Percentiles rank a stretch among this genome's conserved stretches.
Conservation (phyloP, 2,329 filamentous ascomycete genomes). For the Arthroderma sp. region DNA sequence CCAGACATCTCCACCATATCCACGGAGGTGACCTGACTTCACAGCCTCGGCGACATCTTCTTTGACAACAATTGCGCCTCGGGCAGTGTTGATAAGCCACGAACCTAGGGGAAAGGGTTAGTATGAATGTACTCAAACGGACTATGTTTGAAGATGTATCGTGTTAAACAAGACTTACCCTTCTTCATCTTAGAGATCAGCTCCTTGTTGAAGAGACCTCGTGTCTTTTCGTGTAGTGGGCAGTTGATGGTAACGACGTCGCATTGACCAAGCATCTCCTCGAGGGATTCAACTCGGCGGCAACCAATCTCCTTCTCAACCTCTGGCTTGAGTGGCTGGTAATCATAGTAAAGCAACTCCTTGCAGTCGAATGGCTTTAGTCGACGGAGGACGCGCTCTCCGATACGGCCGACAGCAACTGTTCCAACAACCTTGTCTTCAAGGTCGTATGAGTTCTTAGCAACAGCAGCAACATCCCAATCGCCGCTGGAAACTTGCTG, state of each 20-base stretch:
- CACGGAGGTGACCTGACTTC: conserved; percentile 62
- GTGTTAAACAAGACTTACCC: conserved; percentile 43
- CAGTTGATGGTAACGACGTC: conserved; percentile 99
- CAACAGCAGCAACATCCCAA: conserved; percentile 90
- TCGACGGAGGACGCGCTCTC: conserved; percentile 90
- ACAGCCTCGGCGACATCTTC: conserved; percentile 93
- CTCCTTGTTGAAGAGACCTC: conserved; percentile 96
- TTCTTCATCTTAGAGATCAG: conserved; percentile 98
- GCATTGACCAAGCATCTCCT: conserved; percentile 89
- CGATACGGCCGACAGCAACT: conserved; percentile 93
- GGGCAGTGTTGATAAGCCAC: conserved; percentile 97
- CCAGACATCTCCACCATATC: conserved; percentile 51
- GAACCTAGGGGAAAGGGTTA: conserved; percentile 45
- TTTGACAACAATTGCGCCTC: conserved; percentile 98
- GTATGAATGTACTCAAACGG: background rate
- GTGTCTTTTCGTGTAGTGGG: conserved; percentile 95
- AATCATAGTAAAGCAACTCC: conserved; percentile 98
- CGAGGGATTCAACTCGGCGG: conserved; percentile 73
- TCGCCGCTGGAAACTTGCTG: conserved; percentile 81
- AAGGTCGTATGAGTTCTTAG: conserved; percentile 97
- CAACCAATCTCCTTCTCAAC: conserved; percentile 91
- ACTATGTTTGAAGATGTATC: background rate
- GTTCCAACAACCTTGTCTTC: conserved; percentile 97
- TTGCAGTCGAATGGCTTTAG: conserved; percentile 99
- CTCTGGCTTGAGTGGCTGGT: conserved; percentile 82